phyloP scores from a whole-genome alignment of 2,329 filamentous ascomycete species.

The Plectosphaerella plurivora region DNA sequence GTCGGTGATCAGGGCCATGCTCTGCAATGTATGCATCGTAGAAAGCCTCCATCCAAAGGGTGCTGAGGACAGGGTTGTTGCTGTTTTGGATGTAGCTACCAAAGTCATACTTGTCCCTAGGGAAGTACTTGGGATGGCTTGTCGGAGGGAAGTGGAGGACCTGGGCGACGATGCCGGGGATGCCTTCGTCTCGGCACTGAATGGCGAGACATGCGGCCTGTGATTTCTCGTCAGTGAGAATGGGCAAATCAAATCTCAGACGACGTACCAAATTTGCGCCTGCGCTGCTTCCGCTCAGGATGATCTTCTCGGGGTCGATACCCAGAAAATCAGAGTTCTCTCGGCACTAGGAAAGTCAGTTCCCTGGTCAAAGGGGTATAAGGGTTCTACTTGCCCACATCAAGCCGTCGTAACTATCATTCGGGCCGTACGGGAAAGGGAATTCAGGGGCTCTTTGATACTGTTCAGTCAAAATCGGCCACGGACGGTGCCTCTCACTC shows the following conservation, averaged over 20 bases:
- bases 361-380: not conserved
- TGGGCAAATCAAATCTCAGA: too few species aligned
- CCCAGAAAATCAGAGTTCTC: conserved; percentile 21
- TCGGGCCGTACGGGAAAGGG: conserved; percentile 24
- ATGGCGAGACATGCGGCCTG: conserved; percentile 23
- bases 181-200: conserved; percentile 22
- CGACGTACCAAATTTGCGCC: conserved; percentile 26
- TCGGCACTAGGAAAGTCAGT: conserved; percentile 17
- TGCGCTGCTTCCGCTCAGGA: conserved; percentile 29
- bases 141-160: conserved; percentile 27
- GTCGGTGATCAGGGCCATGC: conserved; percentile 17
- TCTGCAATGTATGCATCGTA: conserved; percentile 25
- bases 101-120: conserved; percentile 26
- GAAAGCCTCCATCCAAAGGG: conserved; percentile 26
- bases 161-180: conserved; percentile 26
- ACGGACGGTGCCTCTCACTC: conserved; percentile 3
- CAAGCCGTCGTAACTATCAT: conserved; percentile 31
- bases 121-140: conserved; percentile 30
- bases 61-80: conserved; percentile 22
- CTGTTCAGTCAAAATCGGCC: not conserved
- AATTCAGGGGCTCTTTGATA: conserved; percentile 29
- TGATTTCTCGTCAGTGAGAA: too few species aligned
- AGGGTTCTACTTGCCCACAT: conserved; percentile 24
- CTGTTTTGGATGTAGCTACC: conserved; percentile 27
- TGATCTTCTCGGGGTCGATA: conserved; percentile 26